A percentile compares a stretch with the other conserved stretches of the same genome.
Conservation (phyloP, 139 green algal species). For the Chlorella sp. region DNA sequence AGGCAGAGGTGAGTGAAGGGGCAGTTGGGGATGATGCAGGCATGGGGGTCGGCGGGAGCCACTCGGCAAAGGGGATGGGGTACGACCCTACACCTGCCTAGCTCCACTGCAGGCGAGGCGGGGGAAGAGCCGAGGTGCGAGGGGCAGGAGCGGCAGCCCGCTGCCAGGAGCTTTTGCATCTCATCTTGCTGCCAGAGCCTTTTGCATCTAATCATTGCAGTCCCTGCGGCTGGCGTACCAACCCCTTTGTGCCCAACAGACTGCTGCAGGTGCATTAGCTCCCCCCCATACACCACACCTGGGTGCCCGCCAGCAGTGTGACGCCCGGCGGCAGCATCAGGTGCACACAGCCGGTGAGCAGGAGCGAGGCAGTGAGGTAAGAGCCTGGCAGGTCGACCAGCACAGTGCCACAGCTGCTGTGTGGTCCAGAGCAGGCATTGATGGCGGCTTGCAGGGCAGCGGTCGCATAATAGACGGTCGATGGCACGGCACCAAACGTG, state of each 20-base stretch:
- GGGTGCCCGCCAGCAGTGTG: constrained; percentile 11
- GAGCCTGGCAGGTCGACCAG: constrained; percentile 7
- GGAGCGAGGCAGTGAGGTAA: constrained; percentile 12
- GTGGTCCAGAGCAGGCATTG: background rate
- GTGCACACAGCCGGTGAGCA: constrained; percentile 19
- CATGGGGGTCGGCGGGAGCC: too few species aligned
- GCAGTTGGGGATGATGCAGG: too few species aligned
- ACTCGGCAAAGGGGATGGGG: too few species aligned
- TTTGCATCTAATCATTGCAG: too few species aligned
- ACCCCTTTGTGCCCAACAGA: too few species aligned
- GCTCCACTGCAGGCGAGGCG: too few species aligned
- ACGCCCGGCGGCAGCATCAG: constrained; percentile 26
- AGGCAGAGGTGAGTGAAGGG: background rate
- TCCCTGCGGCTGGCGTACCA: too few species aligned
- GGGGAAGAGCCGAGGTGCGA: too few species aligned
- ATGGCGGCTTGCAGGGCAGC: constrained; percentile 24
- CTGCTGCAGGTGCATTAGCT: background rate
- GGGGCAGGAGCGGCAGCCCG: too few species aligned
- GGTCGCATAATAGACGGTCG: background rate
- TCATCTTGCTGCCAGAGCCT: too few species aligned
- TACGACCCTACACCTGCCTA: too few species aligned
- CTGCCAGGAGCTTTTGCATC: too few species aligned
- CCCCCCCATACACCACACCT: background rate
- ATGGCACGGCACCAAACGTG: background rate
- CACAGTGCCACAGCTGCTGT: constrained; percentile 12